Conservation (phyloP, 805 yeast species). For the Ogataea angusta region DNA sequence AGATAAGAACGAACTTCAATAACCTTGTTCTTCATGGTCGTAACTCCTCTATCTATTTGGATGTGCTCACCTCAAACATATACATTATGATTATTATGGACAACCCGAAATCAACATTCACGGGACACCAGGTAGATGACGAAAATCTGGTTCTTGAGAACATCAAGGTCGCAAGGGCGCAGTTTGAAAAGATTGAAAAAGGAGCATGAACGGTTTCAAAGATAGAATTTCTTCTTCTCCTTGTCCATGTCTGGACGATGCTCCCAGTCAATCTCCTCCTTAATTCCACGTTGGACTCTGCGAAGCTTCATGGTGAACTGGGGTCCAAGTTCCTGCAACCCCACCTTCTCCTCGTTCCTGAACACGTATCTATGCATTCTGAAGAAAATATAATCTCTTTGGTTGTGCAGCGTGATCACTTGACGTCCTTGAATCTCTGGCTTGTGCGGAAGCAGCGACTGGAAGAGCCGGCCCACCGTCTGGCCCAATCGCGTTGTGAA, state of each 20-base stretch:
- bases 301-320: constrained; percentile 89
- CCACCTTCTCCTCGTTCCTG: constrained; percentile 86
- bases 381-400: constrained; percentile 92
- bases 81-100: constrained; percentile 38
- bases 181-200: constrained; percentile 33
- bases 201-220: constrained; percentile 38
- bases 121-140: constrained; percentile 27
- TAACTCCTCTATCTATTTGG: constrained; percentile 35
- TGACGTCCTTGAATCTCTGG: constrained; percentile 97
- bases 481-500: constrained; percentile 90
- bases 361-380: constrained; percentile 92
- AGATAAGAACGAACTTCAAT: constrained; percentile 79
- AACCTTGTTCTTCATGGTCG: constrained; percentile 65
- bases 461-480: constrained; percentile 89
- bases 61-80: constrained; percentile 35
- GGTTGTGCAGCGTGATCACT: constrained; percentile 93
- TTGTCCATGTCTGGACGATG: constrained; percentile 95
- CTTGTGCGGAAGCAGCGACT: constrained; percentile 83
- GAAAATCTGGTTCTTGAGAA: constrained; percentile 34
- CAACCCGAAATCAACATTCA: constrained; percentile 20
- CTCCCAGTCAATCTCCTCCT: constrained; percentile 94
- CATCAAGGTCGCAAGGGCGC: constrained; percentile 33
- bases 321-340: constrained; percentile 94
- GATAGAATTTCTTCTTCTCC: constrained; percentile 87
- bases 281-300: constrained; percentile 86